These are phyloP conservation scores for Wallacemonas sp. DNA, from an alignment of 208 protist species.

Conservation along the genomic window DNA sequence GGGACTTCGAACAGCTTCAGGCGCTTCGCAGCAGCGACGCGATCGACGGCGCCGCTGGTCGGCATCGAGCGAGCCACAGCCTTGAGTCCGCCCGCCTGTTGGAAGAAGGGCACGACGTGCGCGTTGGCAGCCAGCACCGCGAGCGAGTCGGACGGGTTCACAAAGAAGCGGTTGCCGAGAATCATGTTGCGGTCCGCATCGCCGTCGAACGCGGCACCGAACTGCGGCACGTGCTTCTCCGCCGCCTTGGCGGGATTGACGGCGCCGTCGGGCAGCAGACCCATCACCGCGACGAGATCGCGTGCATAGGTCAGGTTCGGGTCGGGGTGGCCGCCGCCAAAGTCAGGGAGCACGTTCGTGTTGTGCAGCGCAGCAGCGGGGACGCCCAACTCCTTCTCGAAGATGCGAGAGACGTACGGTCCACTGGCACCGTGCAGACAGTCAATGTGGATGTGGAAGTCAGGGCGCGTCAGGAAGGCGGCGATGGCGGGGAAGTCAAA, in stretches of 20 bases:
- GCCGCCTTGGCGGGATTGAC: constrained; percentile 25
- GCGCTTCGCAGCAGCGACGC: constrained; percentile 71
- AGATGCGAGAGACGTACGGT: constrained; percentile 93
- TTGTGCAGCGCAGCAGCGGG: constrained; percentile 49
- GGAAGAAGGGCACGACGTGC: constrained; percentile 94
- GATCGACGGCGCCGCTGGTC: constrained; percentile 93
- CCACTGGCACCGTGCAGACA: constrained; percentile 95
- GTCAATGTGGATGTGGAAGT: constrained; percentile 94
- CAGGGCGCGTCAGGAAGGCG: constrained; percentile 56
- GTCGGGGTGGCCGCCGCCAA: constrained; percentile 97
- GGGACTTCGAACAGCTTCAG: constrained; percentile 92
- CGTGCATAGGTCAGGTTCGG: constrained; percentile 98
- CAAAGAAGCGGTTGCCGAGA: constrained; percentile 95
- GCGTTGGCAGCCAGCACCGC: constrained; percentile 95
- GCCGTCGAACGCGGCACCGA: constrained; percentile 97
- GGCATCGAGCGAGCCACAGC: constrained; percentile 97
- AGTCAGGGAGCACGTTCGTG: constrained; percentile 81
- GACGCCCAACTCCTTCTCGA: constrained; percentile 90
- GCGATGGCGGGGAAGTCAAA: constrained; percentile 94
- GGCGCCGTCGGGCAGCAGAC: constrained; percentile 62
- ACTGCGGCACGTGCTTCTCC: constrained; percentile 48
- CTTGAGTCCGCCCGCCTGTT: constrained; percentile 54
- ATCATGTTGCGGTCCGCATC: constrained; percentile 99
- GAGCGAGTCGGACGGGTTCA: constrained; percentile 97
- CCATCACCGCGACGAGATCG: constrained; percentile 91